These are phyloP conservation scores for Colletotrichum falcatum DNA, from an alignment of 2,329 filamentous ascomycete genomes.

Conservation along the genomic window DNA sequence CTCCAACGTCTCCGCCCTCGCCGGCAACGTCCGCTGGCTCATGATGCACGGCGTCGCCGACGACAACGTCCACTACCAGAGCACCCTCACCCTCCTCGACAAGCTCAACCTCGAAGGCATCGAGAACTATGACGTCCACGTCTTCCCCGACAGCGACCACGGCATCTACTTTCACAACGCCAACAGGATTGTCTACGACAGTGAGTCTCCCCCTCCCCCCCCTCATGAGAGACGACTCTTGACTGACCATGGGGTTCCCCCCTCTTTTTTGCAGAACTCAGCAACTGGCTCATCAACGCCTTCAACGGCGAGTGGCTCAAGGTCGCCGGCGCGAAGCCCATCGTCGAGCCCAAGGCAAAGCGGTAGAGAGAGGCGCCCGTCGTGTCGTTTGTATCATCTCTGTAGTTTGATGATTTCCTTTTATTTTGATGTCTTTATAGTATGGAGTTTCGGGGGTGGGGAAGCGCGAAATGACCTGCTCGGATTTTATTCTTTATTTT, in stretches of 20 bases:
- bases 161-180: slow-evolving; percentile 95
- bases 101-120: slow-evolving; percentile 83
- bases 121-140: slow-evolving; percentile 95
- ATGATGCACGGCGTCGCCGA: slow-evolving; percentile 97
- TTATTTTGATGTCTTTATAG: neutral
- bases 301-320: slow-evolving; percentile 96
- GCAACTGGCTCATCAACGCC: slow-evolving; percentile 94
- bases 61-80: slow-evolving; percentile 98
- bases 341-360: slow-evolving; percentile 44
- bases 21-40: slow-evolving; percentile 85
- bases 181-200: slow-evolving; percentile 91
- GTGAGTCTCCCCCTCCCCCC: slow-evolving; percentile 66
- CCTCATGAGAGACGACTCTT: slow-evolving; percentile 9
- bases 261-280: slow-evolving; percentile 71
- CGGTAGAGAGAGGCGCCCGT: neutral
- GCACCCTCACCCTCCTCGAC: slow-evolving; percentile 88
- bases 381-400: neutral
- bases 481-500: neutral
- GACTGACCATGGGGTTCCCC: neutral
- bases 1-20: slow-evolving; percentile 78
- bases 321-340: slow-evolving; percentile 63
- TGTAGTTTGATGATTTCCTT: neutral
- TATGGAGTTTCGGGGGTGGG: neutral
- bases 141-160: slow-evolving; percentile 97
- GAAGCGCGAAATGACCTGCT: no score